These are phyloP conservation scores for Rhodocollybia butyracea DNA, from an alignment of 768 basidiomycete genomes.

Conservation along the genomic window DNA sequence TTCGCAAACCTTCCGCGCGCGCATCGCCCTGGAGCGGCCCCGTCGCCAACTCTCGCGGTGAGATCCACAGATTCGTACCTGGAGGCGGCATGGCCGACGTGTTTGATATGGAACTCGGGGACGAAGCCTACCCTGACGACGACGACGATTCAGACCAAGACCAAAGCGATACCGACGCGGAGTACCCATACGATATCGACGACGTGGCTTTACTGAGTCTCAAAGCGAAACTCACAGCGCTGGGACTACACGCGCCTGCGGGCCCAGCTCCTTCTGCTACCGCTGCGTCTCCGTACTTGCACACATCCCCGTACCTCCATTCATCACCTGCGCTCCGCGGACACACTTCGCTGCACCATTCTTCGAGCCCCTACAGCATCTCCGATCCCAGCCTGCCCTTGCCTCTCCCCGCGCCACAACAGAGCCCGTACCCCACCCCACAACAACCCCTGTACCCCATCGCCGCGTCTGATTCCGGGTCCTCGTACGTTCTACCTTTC, in stretches of 20 bases:
- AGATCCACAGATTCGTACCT: conserved; percentile 6
- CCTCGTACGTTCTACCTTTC: not conserved
- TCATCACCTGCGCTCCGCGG: conserved; percentile 1
- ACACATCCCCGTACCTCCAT: not conserved
- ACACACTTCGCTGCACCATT: not conserved
- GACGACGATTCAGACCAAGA: not conserved
- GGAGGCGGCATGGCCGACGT: not conserved
- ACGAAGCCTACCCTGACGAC: not conserved
- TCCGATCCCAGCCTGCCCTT: conserved; percentile 5
- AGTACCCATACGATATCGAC: not conserved
- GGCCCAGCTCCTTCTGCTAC: not conserved
- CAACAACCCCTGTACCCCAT: not conserved
- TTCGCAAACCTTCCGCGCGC: conserved; percentile 3
- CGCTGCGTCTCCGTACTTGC: not conserved
- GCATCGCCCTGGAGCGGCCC: conserved; percentile 6
- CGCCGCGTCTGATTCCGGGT: too few species aligned
- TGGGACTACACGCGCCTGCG: conserved; percentile 1
- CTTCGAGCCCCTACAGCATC: conserved; percentile 3
- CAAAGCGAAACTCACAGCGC: not conserved
- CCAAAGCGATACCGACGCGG: not conserved
- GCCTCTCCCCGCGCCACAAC: not conserved
- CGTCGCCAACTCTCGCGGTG: conserved; percentile 4
- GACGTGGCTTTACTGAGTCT: not conserved
- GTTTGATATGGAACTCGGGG: not conserved
- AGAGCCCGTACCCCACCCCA: not conserved